Evolutionary conservation across 257 asterid species (phyloP).

Genomic region (Fraxinus cuspidata): DNA sequence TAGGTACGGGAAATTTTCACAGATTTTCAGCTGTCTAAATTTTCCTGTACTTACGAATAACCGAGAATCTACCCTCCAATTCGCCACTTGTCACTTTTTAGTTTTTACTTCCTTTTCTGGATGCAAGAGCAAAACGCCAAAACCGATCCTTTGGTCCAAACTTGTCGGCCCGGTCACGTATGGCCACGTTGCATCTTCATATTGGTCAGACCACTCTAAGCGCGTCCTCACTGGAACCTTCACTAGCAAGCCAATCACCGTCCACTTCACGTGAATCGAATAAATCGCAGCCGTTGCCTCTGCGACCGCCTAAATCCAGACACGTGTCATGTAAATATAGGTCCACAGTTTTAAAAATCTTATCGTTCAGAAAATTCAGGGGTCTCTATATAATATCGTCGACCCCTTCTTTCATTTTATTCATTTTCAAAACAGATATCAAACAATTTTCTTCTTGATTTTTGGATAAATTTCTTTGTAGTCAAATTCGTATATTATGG

Average conservation of each 20-base stretch:
- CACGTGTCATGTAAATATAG: slow-evolving; percentile 50
- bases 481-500: slow-evolving; percentile 42
- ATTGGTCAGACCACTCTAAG: not conserved
- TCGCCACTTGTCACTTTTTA: too few species aligned
- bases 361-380: slow-evolving; percentile 25
- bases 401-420: not conserved
- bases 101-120: too few species aligned
- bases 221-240: slow-evolving; percentile 27
- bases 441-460: not conserved
- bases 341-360: slow-evolving; percentile 30
- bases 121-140: not conserved
- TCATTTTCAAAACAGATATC: not conserved
- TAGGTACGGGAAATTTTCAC: too few species aligned
- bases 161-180: not conserved
- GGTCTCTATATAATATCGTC: slow-evolving; percentile 18
- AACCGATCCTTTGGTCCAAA: not conserved
- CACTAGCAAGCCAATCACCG: slow-evolving; percentile 59
- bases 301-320: slow-evolving; percentile 27
- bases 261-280: slow-evolving; percentile 52
- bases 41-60: too few species aligned
- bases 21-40: too few species aligned
- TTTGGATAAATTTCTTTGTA: not conserved
- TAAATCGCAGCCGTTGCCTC: slow-evolving; percentile 53
- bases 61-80: too few species aligned
- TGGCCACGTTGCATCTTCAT: not conserved